Evolutionary conservation across 148 eudicot genomes (phyloP), one percentile per base, ranked within the genome.

Genomic region (Spergularia bocconei): DNA sequence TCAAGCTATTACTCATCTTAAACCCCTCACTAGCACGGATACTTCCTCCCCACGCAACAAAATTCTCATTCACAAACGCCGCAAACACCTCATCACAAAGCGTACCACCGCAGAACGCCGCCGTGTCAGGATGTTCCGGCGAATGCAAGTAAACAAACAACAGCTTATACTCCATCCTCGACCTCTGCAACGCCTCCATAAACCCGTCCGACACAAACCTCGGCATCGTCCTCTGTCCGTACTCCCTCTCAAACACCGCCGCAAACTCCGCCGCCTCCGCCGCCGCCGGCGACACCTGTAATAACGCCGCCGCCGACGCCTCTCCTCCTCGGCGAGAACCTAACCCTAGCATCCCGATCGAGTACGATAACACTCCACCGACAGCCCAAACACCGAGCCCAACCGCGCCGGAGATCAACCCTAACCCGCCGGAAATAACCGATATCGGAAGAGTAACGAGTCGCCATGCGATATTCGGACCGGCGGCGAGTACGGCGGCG

Each of bases 1-100:
- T 95, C 85, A 95, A 86, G 78, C 93, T 95, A 65, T 95, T 95
- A 80, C 99, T 95, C 99, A 95, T 95, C 88, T 95, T 95, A 66
- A 92, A 95, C 13, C 99, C 99, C 76, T 95, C 98, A n/a, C 86
- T 85, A 17, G 91, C 83, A 14, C 91, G 82, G 54, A 91, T 89
- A 72, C 91, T 90, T 65, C 88, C 98, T 58, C 93, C 96, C 97
- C 98, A 94, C 1, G 84, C 59, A 11, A 91, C 92, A 4, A 90
- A 91, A 81, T 91, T 90, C 85, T 88, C 91, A 39, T 94, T 91
- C 33, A 94, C 80, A 78, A 94, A 91, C 19, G 83, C 90, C 0
- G 86, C 61, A 48, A 94, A 67, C 2, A 44, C 78, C 15, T 88
- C 87, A 7, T 84, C 67, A 73, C 91, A 90, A 65, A 94, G 67